Evolutionary conservation across 768 basidiomycete genomes (phyloP).

Genomic region (Exidia glandulosa): DNA sequence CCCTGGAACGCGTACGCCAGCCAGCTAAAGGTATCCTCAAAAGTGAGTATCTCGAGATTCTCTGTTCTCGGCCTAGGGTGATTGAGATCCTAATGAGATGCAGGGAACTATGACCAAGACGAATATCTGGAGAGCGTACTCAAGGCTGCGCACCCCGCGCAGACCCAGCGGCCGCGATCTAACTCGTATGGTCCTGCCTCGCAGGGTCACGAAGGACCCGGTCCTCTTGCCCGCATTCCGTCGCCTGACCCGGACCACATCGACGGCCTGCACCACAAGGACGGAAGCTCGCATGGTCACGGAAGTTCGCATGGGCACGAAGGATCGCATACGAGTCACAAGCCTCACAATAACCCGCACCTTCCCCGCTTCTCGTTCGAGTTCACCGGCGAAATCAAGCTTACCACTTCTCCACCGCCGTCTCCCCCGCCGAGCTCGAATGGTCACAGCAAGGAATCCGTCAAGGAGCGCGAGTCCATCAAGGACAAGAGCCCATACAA

Average conservation of each 20-base stretch:
- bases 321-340: too few relatives aligned
- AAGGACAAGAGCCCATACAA: conserved; percentile 45
- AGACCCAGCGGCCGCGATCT: conserved; percentile 38
- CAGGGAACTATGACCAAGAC: conserved; percentile 58
- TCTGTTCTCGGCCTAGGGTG: background rate
- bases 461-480: background rate
- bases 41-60: conserved; percentile 35
- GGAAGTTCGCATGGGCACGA: too few relatives aligned
- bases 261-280: conserved; percentile 77
- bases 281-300: too few relatives aligned
- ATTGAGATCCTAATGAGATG: conserved; percentile 36
- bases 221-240: conserved; percentile 73
- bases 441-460: background rate
- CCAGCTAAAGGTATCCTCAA: conserved; percentile 86
- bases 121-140: conserved; percentile 33
- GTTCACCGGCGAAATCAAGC: background rate
- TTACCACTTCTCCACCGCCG: background rate
- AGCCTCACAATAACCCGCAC: background rate
- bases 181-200: conserved; percentile 67
- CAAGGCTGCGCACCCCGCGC: conserved; percentile 33
- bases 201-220: conserved; percentile 43
- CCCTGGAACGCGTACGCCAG: conserved; percentile 49
- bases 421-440: conserved; percentile 5
- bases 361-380: conserved; percentile 53
- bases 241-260: conserved; percentile 79